Conservation (phyloP, 352 stramenopile genomes). For the Phytophthora pistaciae region DNA sequence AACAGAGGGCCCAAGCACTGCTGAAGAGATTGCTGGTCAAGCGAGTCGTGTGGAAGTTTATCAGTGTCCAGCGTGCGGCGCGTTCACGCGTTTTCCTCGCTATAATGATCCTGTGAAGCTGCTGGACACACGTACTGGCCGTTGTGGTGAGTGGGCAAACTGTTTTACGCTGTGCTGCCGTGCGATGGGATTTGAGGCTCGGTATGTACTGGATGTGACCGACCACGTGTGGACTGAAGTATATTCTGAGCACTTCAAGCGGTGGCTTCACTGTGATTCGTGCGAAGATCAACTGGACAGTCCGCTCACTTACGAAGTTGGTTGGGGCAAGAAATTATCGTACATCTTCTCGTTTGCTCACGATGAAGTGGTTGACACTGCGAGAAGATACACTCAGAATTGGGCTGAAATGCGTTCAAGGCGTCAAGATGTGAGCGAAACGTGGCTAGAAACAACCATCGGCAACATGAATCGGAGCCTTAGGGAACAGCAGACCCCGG, state of each 20-base stretch:
- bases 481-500: constrained; percentile 31
- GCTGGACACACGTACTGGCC: constrained; percentile 79
- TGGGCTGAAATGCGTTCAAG: constrained; percentile 72
- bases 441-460: constrained; percentile 66
- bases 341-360: constrained; percentile 92
- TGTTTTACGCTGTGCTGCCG: constrained; percentile 93
- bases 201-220: constrained; percentile 94
- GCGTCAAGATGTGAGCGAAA: constrained; percentile 73
- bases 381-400: constrained; percentile 78
- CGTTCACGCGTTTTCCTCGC: constrained; percentile 86
- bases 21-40: constrained; percentile 66
- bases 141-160: constrained; percentile 95
- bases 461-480: constrained; percentile 58
- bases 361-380: constrained; percentile 93
- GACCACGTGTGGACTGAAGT: constrained; percentile 97
- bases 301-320: constrained; percentile 95
- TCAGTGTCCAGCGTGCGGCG: constrained; percentile 62
- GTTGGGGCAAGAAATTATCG: constrained; percentile 95
- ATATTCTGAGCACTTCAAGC: constrained; percentile 75
- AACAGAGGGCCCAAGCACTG: constrained; percentile 54
- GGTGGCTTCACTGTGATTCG: constrained; percentile 95
- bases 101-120: constrained; percentile 93
- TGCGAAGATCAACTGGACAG: constrained; percentile 95
- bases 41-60: constrained; percentile 91
- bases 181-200: constrained; percentile 91